phyloP scores from a whole-genome alignment of 768 basidiomycete genomes.

The Boletus sp. region DNA sequence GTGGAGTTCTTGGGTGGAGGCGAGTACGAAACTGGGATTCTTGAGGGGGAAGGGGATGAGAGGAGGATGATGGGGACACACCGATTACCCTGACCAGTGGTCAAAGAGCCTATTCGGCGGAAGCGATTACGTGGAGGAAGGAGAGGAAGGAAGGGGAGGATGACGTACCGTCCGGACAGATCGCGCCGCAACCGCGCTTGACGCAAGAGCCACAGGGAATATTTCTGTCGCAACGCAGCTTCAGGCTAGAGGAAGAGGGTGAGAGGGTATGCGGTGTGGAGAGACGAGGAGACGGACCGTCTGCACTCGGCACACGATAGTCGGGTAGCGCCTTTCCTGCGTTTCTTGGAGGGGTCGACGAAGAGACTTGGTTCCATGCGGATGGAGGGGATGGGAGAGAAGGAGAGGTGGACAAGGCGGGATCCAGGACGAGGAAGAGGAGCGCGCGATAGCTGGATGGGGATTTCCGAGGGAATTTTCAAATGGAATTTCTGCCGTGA shows the following conservation, averaged over 20 bases:
- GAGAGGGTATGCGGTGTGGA: neutral
- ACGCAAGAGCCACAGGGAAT: slow-evolving; percentile 79
- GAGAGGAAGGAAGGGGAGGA: slow-evolving; percentile 7
- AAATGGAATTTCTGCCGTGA: slow-evolving; percentile 5
- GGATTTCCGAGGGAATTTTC: slow-evolving; percentile 12
- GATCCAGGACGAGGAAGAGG: slow-evolving; percentile 23
- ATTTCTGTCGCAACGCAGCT: slow-evolving; percentile 60
- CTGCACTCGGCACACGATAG: slow-evolving; percentile 80
- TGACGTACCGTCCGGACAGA: slow-evolving; percentile 71
- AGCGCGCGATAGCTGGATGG: slow-evolving; percentile 15
- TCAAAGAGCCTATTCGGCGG: slow-evolving; percentile 57
- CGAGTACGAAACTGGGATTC: slow-evolving; percentile 63
- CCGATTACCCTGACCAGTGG: slow-evolving; percentile 82
- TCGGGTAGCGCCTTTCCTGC: slow-evolving; percentile 69
- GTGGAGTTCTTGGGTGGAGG: slow-evolving; percentile 76
- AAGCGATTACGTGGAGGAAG: slow-evolving; percentile 18
- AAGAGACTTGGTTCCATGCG: slow-evolving; percentile 25
- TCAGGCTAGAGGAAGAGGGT: slow-evolving; percentile 17
- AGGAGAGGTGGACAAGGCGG: slow-evolving; percentile 1
- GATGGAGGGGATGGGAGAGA: neutral
- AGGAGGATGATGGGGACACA: slow-evolving; percentile 25
- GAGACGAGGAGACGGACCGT: slow-evolving; percentile 40
- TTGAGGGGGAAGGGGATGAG: neutral
- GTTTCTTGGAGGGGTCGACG: slow-evolving; percentile 47
- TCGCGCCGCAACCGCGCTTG: slow-evolving; percentile 75